Conservation (phyloP, 2,329 filamentous ascomycete genomes). For the Pyrenophora seminiperda region DNA sequence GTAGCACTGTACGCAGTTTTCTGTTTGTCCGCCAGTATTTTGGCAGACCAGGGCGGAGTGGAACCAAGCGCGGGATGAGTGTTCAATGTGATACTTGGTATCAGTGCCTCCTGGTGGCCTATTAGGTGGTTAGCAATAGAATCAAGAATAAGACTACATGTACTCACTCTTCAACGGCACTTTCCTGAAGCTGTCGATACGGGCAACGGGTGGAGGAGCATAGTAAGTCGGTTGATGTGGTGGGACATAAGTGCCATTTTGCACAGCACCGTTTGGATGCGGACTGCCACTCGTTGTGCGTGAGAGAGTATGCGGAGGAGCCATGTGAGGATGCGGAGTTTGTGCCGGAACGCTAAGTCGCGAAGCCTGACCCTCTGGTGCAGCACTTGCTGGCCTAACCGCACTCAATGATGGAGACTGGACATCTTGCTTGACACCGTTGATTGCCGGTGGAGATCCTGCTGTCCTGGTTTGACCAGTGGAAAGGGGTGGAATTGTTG, state of each 20-base stretch:
- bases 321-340: constrained; percentile 45
- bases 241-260: constrained; percentile 26
- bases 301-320: constrained; percentile 46
- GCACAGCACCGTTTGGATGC: constrained; percentile 44
- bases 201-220: constrained; percentile 36
- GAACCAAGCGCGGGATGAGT: constrained; percentile 71
- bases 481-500: constrained; percentile 28
- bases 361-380: constrained; percentile 39
- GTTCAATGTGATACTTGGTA: constrained; percentile 68
- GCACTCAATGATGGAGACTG: constrained; percentile 53
- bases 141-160: not conserved
- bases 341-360: constrained; percentile 37
- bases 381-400: constrained; percentile 45
- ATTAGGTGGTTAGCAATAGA: constrained; percentile 23
- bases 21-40: constrained; percentile 67
- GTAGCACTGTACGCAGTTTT: constrained; percentile 74
- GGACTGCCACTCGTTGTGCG: constrained; percentile 51
- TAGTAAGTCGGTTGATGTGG: constrained; percentile 42
- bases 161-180: constrained; percentile 55
- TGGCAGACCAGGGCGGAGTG: constrained; percentile 65
- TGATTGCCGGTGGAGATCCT: constrained; percentile 37
- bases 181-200: constrained; percentile 40
- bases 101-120: constrained; percentile 62
- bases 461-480: constrained; percentile 38
- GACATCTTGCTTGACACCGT: constrained; percentile 48